Evolutionary conservation across 164 flowering plant species (phyloP).

Genomic region (Santalum album): DNA sequence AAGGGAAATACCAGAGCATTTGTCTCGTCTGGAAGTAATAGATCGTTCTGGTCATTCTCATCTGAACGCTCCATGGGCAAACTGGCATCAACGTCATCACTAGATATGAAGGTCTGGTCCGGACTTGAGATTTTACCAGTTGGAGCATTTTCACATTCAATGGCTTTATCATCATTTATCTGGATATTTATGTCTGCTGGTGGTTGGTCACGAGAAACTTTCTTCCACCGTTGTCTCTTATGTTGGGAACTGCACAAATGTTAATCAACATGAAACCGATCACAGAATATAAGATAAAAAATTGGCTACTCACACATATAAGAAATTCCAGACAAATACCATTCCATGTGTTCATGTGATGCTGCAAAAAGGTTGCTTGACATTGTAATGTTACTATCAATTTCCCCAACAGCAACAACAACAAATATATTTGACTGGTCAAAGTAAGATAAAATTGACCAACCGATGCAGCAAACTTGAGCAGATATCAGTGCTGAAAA

Average conservation of each 20-base stretch:
- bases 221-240: slow-evolving; percentile 50
- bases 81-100: slow-evolving; percentile 9
- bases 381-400: too few species aligned
- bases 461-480: too few species aligned
- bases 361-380: too few species aligned
- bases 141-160: slow-evolving; percentile 20
- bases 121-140: slow-evolving; percentile 13
- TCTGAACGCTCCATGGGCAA: slow-evolving; percentile 15
- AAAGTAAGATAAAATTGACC: too few species aligned
- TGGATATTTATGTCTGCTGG: slow-evolving; percentile 23
- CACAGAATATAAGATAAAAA: not conserved
- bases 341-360: too few species aligned
- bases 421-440: too few species aligned
- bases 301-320: not conserved
- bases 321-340: too few species aligned
- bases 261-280: not conserved
- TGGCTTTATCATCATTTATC: slow-evolving; percentile 22
- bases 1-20: slow-evolving; percentile 27
- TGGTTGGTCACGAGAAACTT: slow-evolving; percentile 24
- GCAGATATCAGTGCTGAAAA: too few species aligned
- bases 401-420: too few species aligned
- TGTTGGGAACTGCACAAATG: slow-evolving; percentile 42
- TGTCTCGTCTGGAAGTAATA: slow-evolving; percentile 11
- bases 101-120: slow-evolving; percentile 15
- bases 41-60: slow-evolving; percentile 11